Evolutionary conservation across 352 stramenopile species (phyloP).

Genomic region (Phytopythium helicoides): DNA sequence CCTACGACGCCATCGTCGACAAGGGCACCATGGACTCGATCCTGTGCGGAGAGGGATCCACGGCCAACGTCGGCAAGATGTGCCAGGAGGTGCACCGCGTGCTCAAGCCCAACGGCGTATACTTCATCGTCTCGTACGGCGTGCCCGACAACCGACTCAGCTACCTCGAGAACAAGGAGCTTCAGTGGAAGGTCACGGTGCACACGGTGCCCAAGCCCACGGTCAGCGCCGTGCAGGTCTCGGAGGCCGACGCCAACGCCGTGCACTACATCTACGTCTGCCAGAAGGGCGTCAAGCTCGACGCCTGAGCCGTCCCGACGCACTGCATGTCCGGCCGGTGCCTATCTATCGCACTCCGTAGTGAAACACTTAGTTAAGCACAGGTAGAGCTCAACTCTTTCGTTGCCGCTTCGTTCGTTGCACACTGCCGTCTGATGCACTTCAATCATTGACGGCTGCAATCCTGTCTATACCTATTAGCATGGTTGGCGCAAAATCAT

Average conservation of each 20-base stretch:
- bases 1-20: conserved; percentile 93
- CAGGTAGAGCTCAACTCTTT: no score
- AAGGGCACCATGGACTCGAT: conserved; percentile 96
- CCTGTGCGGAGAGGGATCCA: conserved; percentile 94
- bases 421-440: no score
- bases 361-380: no score
- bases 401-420: no score
- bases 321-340: no score
- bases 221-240: conserved; percentile 91
- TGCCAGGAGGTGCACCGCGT: conserved; percentile 93
- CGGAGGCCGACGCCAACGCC: conserved; percentile 91
- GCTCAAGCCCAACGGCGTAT: conserved; percentile 94
- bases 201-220: conserved; percentile 96
- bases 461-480: no score
- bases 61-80: conserved; percentile 95
- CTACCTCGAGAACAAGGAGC: conserved; percentile 96
- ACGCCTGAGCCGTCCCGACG: conserved; percentile 7
- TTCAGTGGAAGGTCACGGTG: conserved; percentile 93
- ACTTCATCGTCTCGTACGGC: conserved; percentile 95
- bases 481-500: no score
- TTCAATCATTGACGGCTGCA: no score
- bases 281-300: conserved; percentile 82
- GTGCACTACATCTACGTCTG: conserved; percentile 98
- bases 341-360: background rate
- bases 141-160: conserved; percentile 95